Conservation (phyloP, 345 rosid genomes). For the Hevea brasiliensis region DNA sequence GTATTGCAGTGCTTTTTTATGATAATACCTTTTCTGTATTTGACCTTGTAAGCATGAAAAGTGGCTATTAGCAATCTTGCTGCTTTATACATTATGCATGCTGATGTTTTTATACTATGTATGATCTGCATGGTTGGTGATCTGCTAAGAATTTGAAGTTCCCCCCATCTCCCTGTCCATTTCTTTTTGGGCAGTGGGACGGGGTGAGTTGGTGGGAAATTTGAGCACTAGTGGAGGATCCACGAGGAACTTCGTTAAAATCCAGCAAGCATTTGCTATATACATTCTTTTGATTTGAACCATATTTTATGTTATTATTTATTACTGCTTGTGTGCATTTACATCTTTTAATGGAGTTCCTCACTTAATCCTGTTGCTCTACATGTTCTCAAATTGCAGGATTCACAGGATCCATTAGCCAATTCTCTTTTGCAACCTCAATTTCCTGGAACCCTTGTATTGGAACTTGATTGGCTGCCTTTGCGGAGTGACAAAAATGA, state of each 20-base stretch:
- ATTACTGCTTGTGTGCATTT: neutral
- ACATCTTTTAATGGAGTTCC: neutral
- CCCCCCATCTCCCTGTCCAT: neutral
- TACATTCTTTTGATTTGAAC: neutral
- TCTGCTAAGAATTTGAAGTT: slow-evolving; percentile 9
- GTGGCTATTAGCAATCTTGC: slow-evolving; percentile 2
- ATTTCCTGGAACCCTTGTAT: slow-evolving; percentile 91
- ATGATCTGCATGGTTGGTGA: neutral
- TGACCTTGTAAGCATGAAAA: slow-evolving; percentile 72
- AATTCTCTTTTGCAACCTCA: slow-evolving; percentile 95
- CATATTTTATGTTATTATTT: neutral
- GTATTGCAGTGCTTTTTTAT: slow-evolving; percentile 88
- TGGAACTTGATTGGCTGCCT: slow-evolving; percentile 97
- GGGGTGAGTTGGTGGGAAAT: neutral
- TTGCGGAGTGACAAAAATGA: slow-evolving; percentile 72
- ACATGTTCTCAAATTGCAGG: slow-evolving; percentile 46
- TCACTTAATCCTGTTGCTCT: neutral
- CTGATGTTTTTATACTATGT: neutral
- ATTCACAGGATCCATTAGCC: slow-evolving; percentile 89
- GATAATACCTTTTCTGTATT: slow-evolving; percentile 93
- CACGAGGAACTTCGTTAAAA: neutral
- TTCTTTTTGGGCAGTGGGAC: neutral
- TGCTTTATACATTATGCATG: slow-evolving; percentile 11
- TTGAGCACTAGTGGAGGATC: neutral
- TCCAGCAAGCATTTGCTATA: neutral